Base-by-base conservation (phyloP, 169 alveolate species). In the Eimeria necatrix region DNA sequence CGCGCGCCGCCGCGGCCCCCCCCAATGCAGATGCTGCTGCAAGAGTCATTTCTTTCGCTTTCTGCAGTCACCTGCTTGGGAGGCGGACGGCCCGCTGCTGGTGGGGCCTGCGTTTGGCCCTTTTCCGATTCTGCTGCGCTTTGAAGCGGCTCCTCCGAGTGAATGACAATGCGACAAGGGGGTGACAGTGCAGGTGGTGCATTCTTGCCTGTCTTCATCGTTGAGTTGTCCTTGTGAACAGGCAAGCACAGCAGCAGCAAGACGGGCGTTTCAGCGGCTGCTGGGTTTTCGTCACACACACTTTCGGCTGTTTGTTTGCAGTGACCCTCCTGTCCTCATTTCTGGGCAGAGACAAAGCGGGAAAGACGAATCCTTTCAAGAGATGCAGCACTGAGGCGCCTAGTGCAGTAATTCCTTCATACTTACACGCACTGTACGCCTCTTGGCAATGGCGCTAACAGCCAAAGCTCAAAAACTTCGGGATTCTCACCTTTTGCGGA, bases 81-180 rank as follows among this genome's bases (percentile, higher is more conserved):
- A 24, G 46, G 32, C 14, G 7, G 41, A 84, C 16, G 74, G 53
- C 49, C 60, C 32, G 46, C 56, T 3, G 68, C 78, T 7, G n/a
- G 60, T n/a, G 26, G 80, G 73, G 56, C 51, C 22, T 74, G 7
- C 91, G 56, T 26, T 2, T 74, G 91, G 41, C 20, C 80, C 32
- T 20, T 6, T 5, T 26, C 51, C 9, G 76, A 12, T 14, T 32
- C 16, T 24, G 91, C 4, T 32, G 26, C 91, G 12, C 14, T 41
- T 24, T 56, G 91, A 16, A 53, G 10, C 16, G 78, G 78, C 48
- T 84, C 78, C 24, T 22, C 78, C 4, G 91, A 26, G 52, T 53
- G 91, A 53, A 84, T 18, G 46, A 84, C 46, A 56, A 84, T 84
- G 32, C 70, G 89, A 18, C 91, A 84, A 41, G 76, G 76, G 12